Evolutionary conservation across 164 flowering plant species (phyloP).

Genomic region (Buxus sempervirens): DNA sequence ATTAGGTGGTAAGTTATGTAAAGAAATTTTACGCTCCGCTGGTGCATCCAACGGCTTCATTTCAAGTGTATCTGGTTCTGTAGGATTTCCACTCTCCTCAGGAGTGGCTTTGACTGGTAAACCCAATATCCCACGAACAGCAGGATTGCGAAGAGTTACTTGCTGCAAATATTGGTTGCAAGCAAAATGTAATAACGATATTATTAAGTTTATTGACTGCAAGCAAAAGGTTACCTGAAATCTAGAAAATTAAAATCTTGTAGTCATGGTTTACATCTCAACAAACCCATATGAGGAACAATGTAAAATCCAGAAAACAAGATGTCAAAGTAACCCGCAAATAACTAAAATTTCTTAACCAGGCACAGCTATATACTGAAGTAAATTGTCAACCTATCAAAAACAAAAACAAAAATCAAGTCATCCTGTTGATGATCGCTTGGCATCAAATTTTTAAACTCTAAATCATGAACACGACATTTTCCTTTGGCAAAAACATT

Average conservation of each 20-base stretch:
- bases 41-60: slow-evolving; percentile 15
- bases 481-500: no score
- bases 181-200: neutral
- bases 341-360: neutral
- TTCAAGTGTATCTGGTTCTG: slow-evolving; percentile 15
- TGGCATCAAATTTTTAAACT: no score
- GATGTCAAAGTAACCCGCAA: neutral
- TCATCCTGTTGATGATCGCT: no score
- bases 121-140: slow-evolving; percentile 54
- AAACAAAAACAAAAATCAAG: neutral
- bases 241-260: neutral
- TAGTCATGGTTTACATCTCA: neutral
- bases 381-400: neutral
- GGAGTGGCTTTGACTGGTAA: slow-evolving; percentile 33
- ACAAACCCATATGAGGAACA: neutral
- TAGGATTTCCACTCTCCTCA: slow-evolving; percentile 16
- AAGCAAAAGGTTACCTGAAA: neutral
- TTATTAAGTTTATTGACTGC: neutral
- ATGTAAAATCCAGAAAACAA: neutral
- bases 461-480: no score
- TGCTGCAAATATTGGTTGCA: slow-evolving; percentile 46
- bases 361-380: neutral
- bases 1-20: slow-evolving; percentile 41
- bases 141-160: slow-evolving; percentile 50
- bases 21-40: slow-evolving; percentile 21